Percentiles rank a stretch among this genome's conserved stretches.
These are phyloP conservation scores for Emergomyces pasteurianus DNA, from an alignment of 2,329 filamentous ascomycete genomes.

Conservation along the genomic window DNA sequence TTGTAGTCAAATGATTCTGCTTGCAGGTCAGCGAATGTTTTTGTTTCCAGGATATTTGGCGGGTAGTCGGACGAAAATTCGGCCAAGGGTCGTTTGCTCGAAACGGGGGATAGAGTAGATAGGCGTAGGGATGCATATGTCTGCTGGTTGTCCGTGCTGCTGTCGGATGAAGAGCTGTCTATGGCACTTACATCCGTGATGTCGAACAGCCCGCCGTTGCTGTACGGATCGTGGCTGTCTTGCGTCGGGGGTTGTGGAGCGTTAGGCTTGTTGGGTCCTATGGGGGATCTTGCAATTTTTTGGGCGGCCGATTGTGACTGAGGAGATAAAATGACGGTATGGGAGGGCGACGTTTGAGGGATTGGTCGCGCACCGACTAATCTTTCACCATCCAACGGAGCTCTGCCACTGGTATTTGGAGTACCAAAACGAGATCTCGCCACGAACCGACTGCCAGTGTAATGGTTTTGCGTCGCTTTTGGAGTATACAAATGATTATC, in stretches of 20 bases:
- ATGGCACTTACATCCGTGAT: conserved; percentile 12
- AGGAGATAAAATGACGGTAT: conserved; percentile 1
- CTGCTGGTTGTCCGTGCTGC: conserved; percentile 3
- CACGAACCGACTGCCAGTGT: conserved; percentile 5
- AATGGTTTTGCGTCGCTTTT: conserved; percentile 1
- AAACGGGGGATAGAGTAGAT: conserved; percentile 17
- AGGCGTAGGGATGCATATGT: conserved; percentile 13
- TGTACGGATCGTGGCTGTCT: neutral
- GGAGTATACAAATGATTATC: neutral
- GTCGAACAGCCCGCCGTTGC: conserved; percentile 11
- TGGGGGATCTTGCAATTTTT: neutral
- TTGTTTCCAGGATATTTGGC: conserved; percentile 30
- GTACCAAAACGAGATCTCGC: conserved; percentile 10
- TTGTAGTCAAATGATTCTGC: conserved; percentile 39
- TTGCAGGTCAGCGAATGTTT: conserved; percentile 38
- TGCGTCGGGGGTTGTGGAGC: neutral
- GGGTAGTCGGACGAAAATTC: conserved; percentile 39
- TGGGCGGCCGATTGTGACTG: neutral
- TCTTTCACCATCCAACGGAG: neutral
- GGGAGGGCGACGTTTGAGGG: conserved; percentile 5
- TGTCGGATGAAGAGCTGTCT: conserved; percentile 7
- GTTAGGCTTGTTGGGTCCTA: conserved; percentile 8
- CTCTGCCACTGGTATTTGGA: neutral
- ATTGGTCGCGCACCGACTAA: conserved; percentile 3
- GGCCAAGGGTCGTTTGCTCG: conserved; percentile 17